These are phyloP conservation scores for Seminavis robusta DNA, from an alignment of 108 stramenopile genomes.

Conservation along the genomic window DNA sequence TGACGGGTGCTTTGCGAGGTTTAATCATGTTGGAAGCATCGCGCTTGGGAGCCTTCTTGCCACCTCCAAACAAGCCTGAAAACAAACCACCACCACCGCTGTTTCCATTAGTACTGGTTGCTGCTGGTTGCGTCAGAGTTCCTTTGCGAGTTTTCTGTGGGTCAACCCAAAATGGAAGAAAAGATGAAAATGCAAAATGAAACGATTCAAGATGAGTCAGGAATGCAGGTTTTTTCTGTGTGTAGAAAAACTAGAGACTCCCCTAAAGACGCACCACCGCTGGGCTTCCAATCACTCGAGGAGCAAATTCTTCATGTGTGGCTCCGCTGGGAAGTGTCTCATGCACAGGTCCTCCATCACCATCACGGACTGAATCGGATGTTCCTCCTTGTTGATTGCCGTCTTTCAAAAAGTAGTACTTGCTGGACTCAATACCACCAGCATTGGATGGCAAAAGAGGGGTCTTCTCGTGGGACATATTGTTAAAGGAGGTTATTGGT, in stretches of 20 bases:
- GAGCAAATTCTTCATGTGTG: conserved; percentile 34
- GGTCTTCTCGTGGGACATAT: no score
- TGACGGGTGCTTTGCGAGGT: conserved; percentile 39
- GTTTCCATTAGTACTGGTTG: conserved; percentile 8
- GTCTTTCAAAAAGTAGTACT: conserved; percentile 9
- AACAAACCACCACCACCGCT: conserved; percentile 3
- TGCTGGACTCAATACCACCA: conserved; percentile 1
- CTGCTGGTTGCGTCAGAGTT: no score
- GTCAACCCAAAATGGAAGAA: no score
- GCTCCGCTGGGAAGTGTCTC: conserved; percentile 48
- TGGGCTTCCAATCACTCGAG: no score
- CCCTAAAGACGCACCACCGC: no score
- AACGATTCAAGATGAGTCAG: no score
- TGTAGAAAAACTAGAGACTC: not conserved
- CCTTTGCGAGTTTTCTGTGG: no score
- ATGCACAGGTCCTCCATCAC: conserved; percentile 19
- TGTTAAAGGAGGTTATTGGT: no score
- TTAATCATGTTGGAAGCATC: no score
- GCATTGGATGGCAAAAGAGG: conserved; percentile 21
- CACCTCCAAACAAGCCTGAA: conserved; percentile 15
- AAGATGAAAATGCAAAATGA: no score
- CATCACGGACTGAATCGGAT: conserved; percentile 10
- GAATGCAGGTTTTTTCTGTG: no score
- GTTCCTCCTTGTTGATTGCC: conserved; percentile 8
- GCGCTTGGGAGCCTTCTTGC: not conserved